A percentile compares a stretch with the other conserved stretches of the same genome.
Evolutionary conservation across 1,284 basidiomycete genomes (phyloP).

Genomic region (Ustilago crameri): DNA sequence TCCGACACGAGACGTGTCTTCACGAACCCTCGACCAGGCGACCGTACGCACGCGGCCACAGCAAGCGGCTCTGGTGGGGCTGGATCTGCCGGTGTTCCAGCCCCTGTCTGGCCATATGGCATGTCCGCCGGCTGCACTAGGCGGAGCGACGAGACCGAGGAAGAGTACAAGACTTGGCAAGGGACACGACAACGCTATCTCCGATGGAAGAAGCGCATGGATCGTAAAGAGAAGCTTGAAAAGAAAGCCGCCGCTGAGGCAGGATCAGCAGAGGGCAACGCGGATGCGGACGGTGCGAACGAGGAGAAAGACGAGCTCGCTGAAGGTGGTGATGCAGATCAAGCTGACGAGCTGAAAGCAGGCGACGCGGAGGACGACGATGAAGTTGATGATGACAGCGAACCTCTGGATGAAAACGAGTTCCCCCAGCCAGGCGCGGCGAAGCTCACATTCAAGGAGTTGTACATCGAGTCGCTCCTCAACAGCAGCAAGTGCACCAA

Average conservation of each 20-base stretch:
- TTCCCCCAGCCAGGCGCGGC: conserved; percentile 55
- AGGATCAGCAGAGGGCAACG: conserved; percentile 10
- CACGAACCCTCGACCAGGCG: conserved; percentile 72
- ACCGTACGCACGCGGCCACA: conserved; percentile 16
- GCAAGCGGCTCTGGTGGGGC: conserved; percentile 22
- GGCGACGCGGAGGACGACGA: conserved; percentile 29
- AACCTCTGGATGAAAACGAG: conserved; percentile 42
- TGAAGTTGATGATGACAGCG: conserved; percentile 36
- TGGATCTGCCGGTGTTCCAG: conserved; percentile 29
- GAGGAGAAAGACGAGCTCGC: conserved; percentile 51
- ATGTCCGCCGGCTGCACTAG: conserved; percentile 57
- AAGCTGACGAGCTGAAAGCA: conserved; percentile 18
- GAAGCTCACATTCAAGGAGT: conserved; percentile 77
- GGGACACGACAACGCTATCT: conserved; percentile 29
- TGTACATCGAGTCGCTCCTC: conserved; percentile 83
- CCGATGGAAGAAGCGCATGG: conserved; percentile 39
- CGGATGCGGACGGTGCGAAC: conserved; percentile 18
- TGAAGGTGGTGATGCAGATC: conserved; percentile 19
- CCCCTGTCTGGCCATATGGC: conserved; percentile 62
- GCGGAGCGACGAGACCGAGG: conserved; percentile 54
- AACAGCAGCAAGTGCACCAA: conserved; percentile 85
- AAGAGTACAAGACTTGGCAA: conserved; percentile 52
- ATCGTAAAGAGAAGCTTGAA: conserved; percentile 33
- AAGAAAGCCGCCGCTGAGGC: conserved; percentile 29
- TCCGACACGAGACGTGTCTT: conserved; percentile 77